phyloP scores from a whole-genome alignment of 1,284 basidiomycete species.

The Pseudozyma hubeiensis region DNA sequence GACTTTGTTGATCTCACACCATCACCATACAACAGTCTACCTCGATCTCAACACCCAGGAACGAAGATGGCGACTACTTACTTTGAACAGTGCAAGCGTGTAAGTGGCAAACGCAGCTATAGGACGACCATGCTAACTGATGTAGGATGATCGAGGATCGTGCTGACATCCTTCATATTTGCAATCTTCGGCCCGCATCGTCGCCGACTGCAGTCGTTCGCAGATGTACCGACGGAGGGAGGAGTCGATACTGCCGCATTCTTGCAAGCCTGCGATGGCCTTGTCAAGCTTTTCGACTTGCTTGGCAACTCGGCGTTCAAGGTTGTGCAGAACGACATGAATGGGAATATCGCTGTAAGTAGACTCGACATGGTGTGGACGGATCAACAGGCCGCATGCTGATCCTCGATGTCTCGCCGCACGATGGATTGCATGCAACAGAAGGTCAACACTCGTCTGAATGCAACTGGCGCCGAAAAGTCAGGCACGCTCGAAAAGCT shows the following conservation, averaged over 20 bases:
- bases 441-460: constrained; percentile 79
- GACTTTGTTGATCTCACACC: neutral
- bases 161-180: constrained; percentile 3
- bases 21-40: neutral
- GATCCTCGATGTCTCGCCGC: too few species aligned
- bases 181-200: neutral
- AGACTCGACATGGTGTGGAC: neutral
- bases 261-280: constrained; percentile 87
- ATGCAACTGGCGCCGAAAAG: constrained; percentile 73
- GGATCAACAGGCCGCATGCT: too few species aligned
- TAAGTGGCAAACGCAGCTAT: constrained; percentile 13
- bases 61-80: constrained; percentile 36
- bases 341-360: constrained; percentile 81
- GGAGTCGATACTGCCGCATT: constrained; percentile 91
- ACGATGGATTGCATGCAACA: constrained; percentile 10
- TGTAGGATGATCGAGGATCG: neutral
- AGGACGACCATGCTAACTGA: neutral
- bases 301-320: constrained; percentile 87
- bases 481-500: constrained; percentile 86
- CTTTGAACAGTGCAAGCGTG: constrained; percentile 51
- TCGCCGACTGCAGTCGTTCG: constrained; percentile 54
- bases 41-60: neutral
- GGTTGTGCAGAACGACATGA: constrained; percentile 87
- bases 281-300: constrained; percentile 94
- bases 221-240: constrained; percentile 85